Evolutionary conservation across 208 protist species (phyloP), one percentile per base, ranked within the genome.

Genomic region (Trypanosoma vivax): DNA sequence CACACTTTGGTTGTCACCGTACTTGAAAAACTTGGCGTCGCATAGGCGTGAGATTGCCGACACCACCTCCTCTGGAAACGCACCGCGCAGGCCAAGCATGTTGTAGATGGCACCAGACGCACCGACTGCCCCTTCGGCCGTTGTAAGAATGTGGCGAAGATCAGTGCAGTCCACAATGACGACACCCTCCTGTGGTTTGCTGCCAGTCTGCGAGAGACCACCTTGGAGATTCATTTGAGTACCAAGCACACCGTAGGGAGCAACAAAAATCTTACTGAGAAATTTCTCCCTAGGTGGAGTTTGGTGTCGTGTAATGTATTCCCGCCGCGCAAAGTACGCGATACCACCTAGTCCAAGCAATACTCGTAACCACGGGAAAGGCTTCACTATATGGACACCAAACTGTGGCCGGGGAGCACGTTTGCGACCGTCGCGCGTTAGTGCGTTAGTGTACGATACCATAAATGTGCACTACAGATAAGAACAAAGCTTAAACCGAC

Each of bases 21-120:
- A 94, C 38, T 60, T 56, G 58, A 82, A 74, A 42, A 73, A 70
- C 65, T 81, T 83, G 45, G 83, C 81, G 53, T 90, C 77, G 48
- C 78, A 83, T 45, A 82, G 54, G 52, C 82, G 79, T 40, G 63
- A 76, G 49, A 91, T 75, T 13, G 74, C 60, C 33, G 79, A 66
- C 43, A 79, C 73, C 13, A 91, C 76, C 21, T 89, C 79, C 35
- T 76, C 59, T 0, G 80, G 81, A 53, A 92, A 88, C 16, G 45
- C 54, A n/a, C 66, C 75, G 34, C 66, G 64, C 16, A 88, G 67
- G 5, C 79, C 72, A 18, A 89, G 54, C 83, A 82, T 90, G 41
- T 88, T 88, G 75, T 92, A 92, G 43, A 94, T 91, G 2, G 83
- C 80, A 16, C 79, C 73, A 0, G 88, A 83, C 5, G 88, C 84